A percentile compares a stretch with the other conserved stretches of the same genome.
Conservation (phyloP, 306 rosid species). For the Clitoria ternatea region DNA sequence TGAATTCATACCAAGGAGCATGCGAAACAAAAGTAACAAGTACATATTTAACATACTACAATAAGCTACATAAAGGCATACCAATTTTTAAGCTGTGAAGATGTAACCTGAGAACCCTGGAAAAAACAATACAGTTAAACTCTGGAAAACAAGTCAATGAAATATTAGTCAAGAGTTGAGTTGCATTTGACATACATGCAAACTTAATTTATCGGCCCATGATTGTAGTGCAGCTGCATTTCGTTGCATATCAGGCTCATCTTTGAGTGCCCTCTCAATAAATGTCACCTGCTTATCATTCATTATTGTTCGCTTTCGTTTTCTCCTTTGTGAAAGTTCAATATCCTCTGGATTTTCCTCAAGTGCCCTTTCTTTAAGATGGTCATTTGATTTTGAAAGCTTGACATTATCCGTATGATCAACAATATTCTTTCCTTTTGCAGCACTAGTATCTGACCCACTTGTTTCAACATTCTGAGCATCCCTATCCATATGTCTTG, state of each 20-base stretch:
- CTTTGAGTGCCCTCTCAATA: constrained; percentile 73
- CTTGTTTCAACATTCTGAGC: constrained; percentile 78
- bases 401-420: constrained; percentile 45
- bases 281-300: constrained; percentile 63
- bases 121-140: constrained; percentile 39
- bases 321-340: constrained; percentile 63
- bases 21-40: neutral
- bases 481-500: constrained; percentile 49
- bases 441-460: constrained; percentile 79
- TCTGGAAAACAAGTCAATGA: constrained; percentile 20
- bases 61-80: constrained; percentile 17
- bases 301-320: constrained; percentile 91
- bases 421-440: constrained; percentile 56
- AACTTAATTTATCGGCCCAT: constrained; percentile 82
- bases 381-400: constrained; percentile 48
- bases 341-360: constrained; percentile 58
- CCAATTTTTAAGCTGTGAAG: constrained; percentile 93
- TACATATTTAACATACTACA: neutral
- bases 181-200: constrained; percentile 53
- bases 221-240: constrained; percentile 60
- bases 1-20: constrained; percentile 3
- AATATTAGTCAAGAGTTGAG: constrained; percentile 12
- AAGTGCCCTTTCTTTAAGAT: constrained; percentile 35
- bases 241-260: constrained; percentile 96
- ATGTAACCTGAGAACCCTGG: constrained; percentile 91